A percentile compares a stretch with the other conserved stretches of the same genome.
phyloP scores from a whole-genome alignment of 345 rosid genomes.

The Microthlaspi erraticum region DNA sequence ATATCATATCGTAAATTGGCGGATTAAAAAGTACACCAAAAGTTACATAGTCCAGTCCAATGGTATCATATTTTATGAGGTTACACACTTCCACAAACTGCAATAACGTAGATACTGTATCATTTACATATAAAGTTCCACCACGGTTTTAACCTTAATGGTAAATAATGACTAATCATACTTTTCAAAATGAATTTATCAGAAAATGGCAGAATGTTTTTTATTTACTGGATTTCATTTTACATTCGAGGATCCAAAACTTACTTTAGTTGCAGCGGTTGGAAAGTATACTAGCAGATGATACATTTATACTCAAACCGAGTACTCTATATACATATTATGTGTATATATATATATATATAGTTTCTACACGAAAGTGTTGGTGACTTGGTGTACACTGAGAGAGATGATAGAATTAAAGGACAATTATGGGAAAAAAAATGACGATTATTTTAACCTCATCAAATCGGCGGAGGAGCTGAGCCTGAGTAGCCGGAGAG shows the following conservation, averaged over 20 bases:
- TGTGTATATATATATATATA: background rate
- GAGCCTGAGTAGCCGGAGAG: constrained; percentile 42
- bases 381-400: constrained; percentile 27
- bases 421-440: background rate
- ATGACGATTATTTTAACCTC: constrained; percentile 33
- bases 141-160: background rate
- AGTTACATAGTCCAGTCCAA: constrained; percentile 4
- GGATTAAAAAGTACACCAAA: constrained; percentile 9
- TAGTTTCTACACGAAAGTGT: constrained; percentile 5
- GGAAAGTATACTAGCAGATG: constrained; percentile 2
- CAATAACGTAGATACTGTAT: constrained; percentile 11
- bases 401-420: constrained; percentile 3
- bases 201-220: background rate
- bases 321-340: constrained; percentile 15
- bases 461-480: constrained; percentile 40
- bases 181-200: background rate
- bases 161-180: background rate
- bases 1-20: constrained; percentile 7
- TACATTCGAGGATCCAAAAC: constrained; percentile 4
- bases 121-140: background rate
- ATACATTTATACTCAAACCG: constrained; percentile 35
- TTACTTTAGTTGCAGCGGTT: background rate
- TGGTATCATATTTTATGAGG: background rate
- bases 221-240: background rate
- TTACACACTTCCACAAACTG: constrained; percentile 20